Evolutionary conservation across 306 rosid genomes (phyloP), one percentile per base, ranked within the genome.

Genomic region (Pyrus betulifolia): DNA sequence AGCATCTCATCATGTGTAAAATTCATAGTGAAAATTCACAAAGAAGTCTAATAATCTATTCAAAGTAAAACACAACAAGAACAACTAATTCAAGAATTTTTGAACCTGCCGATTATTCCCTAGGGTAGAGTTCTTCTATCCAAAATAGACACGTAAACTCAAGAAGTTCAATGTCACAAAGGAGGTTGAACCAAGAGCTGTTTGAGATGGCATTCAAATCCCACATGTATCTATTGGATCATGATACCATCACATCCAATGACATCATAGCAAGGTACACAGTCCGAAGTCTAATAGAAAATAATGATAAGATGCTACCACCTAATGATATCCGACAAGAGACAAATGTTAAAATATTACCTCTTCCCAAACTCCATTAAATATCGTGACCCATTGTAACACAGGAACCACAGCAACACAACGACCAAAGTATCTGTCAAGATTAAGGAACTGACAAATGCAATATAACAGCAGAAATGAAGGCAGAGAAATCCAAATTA

Each of bases 371-470:
- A 78, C 79, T 78, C 90, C 42, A 85, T 54, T 8, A 70, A 61
- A 42, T 82, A 84, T 79, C 92, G 86, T 1, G 85, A 82, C 22
- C 84, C 86, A 63, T 88, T 88, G 83, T 84, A 78, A 71, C 86
- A 51, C 46, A 95, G 78, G 72, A 90, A 95, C 90, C 97, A 89
- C 88, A 90, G 86, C 75, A 95, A 81, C 61, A 95, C 86, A 57
- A 89, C 63, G 79, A 92, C 86, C 89, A 95, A 46, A 28, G 80
- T 76, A 85, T 92, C 98, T 95, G 74, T 38, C 70, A 67, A 49
- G 61, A 63, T 76, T 81, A 64, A 87, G 89, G 91, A 92, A 80
- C 74, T 70, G 74, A 55, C 81, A 79, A 77, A 69, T 17, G 78
- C 44, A 84, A 82, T 8, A 69, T 45, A 76, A 49, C 57, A 25